Evolutionary conservation across 768 basidiomycete species (phyloP).

Genomic region (Suillus ampliporus): DNA sequence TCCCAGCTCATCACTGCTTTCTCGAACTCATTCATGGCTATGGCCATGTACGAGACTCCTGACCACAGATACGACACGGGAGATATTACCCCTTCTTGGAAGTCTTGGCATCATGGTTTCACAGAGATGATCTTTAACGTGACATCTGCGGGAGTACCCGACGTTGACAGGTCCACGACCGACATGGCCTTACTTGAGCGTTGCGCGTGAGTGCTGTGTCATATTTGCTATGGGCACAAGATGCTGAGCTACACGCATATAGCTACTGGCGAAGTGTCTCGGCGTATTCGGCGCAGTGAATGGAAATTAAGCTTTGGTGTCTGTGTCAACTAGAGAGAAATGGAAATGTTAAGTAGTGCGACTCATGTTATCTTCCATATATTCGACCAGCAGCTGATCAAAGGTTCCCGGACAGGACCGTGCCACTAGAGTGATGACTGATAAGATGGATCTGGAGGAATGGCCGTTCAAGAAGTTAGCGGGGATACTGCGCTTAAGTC

Average conservation of each 20-base stretch:
- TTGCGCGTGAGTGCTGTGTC: conserved; percentile 36
- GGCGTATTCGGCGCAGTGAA: background rate
- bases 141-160: conserved; percentile 28
- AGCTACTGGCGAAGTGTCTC: background rate
- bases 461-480: background rate
- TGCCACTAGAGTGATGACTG: background rate
- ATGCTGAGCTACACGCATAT: background rate
- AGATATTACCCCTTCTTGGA: conserved; percentile 28
- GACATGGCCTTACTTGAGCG: conserved; percentile 38
- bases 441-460: background rate
- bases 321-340: too few species aligned
- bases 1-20: conserved; percentile 36
- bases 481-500: background rate
- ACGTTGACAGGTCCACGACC: conserved; percentile 38
- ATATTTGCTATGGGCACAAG: background rate
- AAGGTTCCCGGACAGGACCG: too few species aligned
- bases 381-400: too few species aligned
- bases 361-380: too few species aligned
- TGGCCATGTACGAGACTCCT: conserved; percentile 27
- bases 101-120: conserved; percentile 15
- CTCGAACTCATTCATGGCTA: conserved; percentile 31
- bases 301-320: background rate
- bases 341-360: too few species aligned
- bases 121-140: conserved; percentile 56
- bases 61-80: conserved; percentile 23